Percentiles rank a stretch among this genome's conserved stretches.
These are phyloP conservation scores for Kitagawia praeruptora DNA, from an alignment of 129 eudicot genomes.

Conservation along the genomic window DNA sequence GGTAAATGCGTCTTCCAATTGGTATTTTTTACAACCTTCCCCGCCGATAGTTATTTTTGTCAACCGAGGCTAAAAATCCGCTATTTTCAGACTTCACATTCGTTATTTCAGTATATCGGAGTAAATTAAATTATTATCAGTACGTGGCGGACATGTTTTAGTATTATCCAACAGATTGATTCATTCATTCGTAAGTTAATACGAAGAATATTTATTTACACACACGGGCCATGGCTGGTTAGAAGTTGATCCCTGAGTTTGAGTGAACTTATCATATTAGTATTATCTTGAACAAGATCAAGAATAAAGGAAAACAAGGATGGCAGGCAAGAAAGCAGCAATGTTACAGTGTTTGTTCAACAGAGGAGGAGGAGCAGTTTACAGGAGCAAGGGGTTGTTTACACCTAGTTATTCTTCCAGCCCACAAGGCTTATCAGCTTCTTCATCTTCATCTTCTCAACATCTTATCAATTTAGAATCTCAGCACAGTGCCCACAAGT, in stretches of 20 bases:
- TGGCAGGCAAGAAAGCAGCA: slow-evolving; percentile 39
- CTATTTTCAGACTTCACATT: too few relatives aligned
- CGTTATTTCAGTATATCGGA: too few relatives aligned
- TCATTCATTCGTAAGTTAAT: background rate
- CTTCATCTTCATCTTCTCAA: slow-evolving; percentile 22
- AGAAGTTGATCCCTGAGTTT: too few relatives aligned
- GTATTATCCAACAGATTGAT: background rate
- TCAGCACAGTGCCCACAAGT: slow-evolving; percentile 50
- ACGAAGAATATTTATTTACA: background rate
- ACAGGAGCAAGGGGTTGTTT: background rate
- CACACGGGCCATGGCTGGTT: background rate
- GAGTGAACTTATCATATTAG: background rate
- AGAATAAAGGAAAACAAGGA: background rate
- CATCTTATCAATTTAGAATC: slow-evolving; percentile 34
- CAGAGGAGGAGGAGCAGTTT: background rate
- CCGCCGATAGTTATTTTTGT: too few relatives aligned
- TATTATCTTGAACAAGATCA: background rate
- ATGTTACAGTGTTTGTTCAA: background rate
- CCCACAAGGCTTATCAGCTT: slow-evolving; percentile 11
- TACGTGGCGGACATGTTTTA: too few relatives aligned
- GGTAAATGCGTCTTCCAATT: too few relatives aligned
- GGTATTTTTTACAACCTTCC: too few relatives aligned
- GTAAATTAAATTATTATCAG: too few relatives aligned
- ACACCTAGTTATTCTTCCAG: slow-evolving; percentile 17
- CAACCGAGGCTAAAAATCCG: too few relatives aligned